Base-by-base conservation (phyloP, 1,139 yeast species). In the Candida sanyaensis region DNA sequence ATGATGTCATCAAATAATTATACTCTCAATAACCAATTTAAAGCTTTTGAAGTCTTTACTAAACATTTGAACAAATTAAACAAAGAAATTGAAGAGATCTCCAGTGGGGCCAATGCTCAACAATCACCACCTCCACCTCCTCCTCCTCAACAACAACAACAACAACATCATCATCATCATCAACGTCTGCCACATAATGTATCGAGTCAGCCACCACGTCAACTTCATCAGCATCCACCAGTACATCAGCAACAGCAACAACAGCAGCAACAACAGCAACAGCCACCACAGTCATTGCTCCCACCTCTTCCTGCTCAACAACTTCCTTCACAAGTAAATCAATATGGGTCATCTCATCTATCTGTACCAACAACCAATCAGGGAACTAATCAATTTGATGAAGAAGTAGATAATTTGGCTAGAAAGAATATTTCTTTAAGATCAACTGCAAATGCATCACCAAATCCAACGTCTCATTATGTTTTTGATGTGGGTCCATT, bases 21-120 rank as follows among this genome's bases (percentile, higher is more conserved):
- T 41, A 29, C 24, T 11, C 37, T 30, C 13, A 47, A 41, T 24
- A 55, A 47, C 31, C 58, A 53, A 39, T 45, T 40, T 42, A 56
- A 55, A 42, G 48, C 58, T 7, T 46, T 62, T 32, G 67, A 64
- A 41, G 43, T 60, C 10, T 61, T 65, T 47, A 54, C 58, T 32
- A 64, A 60, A 46, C 65, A 63, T 45, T 54, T 64, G 31, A 51
- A 55, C 29, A 58, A 57, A 42, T 50, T 65, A 33, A 59, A 63
- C 23, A 64, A 63, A 44, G 68, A 64, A 36, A 61, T 64, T 34
- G 66, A 64, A 41, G 65, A 59, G 32, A 49, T 50, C 2, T 41
- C 47, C 6, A 31, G 12, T 21, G 37, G 31, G 8, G 11, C 37
- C 7, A 10, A 38, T 29, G 50, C 30, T 13, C 51, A 30, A 29